Evolutionary conservation across 1,139 yeast species (phyloP), one percentile per base, ranked within the genome.

Genomic region (Pneumocystis carinii): DNA sequence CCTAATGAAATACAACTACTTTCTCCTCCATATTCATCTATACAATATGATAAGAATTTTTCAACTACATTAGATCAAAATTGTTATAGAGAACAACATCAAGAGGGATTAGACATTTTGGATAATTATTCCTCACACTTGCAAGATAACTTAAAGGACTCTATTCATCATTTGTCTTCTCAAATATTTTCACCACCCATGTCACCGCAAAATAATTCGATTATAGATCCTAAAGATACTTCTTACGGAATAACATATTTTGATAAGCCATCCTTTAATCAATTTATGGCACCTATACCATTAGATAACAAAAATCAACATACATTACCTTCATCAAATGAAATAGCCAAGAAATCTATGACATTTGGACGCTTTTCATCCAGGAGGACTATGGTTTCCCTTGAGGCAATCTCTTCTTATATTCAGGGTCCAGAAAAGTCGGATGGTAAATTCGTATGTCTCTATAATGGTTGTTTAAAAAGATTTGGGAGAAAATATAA

Each of bases 401-500:
- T 66, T 24, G 66, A 65, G 48, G 63, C 66, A 19, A 65, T 65
- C 63, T 63, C 66, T 14, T 61, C 64, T 53, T 60, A 62, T 32
- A 64, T 64, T 60, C 36, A 62, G 29, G 95, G 95, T 0, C 95
- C 96, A 1, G 85, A 86, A 70, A 85, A 80, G 62, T 81, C 85
- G 62, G 82, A 83, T 67, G 77, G 77, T 14, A 70, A 76, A 39
- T 94, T 81, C 74, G 80, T 84, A 55, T 94, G 99, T 74, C 79
- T 82, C 65, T 92, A 79, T 73, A 83, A 87, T 35, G 80, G 81
- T 63, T 94, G 99, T 75, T 87, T 88, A 19, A 90, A 94, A 74
- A 77, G 81, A 64, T 92, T 94, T 75, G 84, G 90, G 10, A 79
- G 98, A 71, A 79, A 96, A 62, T 94, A 94, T 75, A 94, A 94